Conservation (phyloP, 2,329 filamentous ascomycete species). For the Mollisia scopiformis region DNA sequence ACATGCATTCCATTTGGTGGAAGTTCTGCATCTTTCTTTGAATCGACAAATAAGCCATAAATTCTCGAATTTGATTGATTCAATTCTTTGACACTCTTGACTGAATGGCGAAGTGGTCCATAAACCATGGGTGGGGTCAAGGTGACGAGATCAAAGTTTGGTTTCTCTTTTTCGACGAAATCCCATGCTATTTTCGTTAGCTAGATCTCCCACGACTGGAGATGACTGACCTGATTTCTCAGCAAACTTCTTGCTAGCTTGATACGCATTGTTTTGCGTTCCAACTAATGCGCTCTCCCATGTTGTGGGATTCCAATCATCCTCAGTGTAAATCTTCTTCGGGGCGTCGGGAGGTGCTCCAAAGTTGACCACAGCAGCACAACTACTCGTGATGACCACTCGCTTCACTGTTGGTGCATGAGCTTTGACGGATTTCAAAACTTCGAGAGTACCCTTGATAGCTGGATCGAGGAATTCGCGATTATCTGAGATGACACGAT, state of each 20-base stretch:
- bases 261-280: constrained; percentile 44
- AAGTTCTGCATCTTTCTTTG: constrained; percentile 54
- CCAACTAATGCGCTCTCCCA: constrained; percentile 42
- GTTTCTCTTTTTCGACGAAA: constrained; percentile 53
- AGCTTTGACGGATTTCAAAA: constrained; percentile 70
- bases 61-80: constrained; percentile 71
- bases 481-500: constrained; percentile 34
- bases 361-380: constrained; percentile 35
- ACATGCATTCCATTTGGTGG: constrained; percentile 46
- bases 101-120: constrained; percentile 63
- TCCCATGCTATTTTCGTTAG: constrained; percentile 56
- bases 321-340: constrained; percentile 46
- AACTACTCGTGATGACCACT: constrained; percentile 59
- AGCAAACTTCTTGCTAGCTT: constrained; percentile 65
- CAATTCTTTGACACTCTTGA: constrained; percentile 60
- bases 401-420: constrained; percentile 64
- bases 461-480: constrained; percentile 53
- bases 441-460: constrained; percentile 64
- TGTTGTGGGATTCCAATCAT: constrained; percentile 57
- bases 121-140: constrained; percentile 65
- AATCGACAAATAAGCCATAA: constrained; percentile 52
- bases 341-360: constrained; percentile 38
- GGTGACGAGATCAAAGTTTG: constrained; percentile 60
- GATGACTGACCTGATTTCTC: constrained; percentile 51
- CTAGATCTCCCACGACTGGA: not conserved